phyloP scores from a whole-genome alignment of 495 filamentous ascomycete genomes.

The Penicillium paradoxum region DNA sequence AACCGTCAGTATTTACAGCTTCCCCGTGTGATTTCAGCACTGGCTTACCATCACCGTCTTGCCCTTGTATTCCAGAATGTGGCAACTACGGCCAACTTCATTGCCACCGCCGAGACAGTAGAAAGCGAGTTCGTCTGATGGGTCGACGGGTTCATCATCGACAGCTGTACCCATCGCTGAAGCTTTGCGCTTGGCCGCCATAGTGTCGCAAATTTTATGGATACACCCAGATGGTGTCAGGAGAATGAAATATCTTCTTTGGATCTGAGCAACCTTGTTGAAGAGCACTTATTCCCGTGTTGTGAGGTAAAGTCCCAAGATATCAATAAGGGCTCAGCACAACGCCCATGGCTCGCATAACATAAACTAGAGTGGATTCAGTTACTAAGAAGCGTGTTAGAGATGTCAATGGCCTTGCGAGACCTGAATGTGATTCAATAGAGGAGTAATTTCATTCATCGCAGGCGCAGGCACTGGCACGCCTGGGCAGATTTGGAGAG shows the following conservation, averaged over 20 bases:
- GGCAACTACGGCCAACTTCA: conserved; percentile 94
- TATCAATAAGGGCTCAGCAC: conserved; percentile 1
- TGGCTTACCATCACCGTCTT: conserved; percentile 92
- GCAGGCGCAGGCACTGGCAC: neutral
- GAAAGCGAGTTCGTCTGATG: conserved; percentile 86
- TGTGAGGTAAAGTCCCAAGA: conserved; percentile 1
- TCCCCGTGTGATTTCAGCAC: neutral
- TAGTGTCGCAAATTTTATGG: conserved; percentile 23
- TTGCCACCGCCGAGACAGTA: conserved; percentile 91
- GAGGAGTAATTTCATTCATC: neutral
- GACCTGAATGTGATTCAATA: neutral
- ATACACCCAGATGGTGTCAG: neutral
- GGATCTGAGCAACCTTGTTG: neutral
- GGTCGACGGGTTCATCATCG: conserved; percentile 67
- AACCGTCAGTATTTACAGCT: conserved; percentile 16
- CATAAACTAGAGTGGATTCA: neutral
- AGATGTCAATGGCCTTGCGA: neutral
- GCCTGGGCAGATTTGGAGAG: conserved; percentile 7
- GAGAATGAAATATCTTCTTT: neutral
- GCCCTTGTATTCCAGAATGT: conserved; percentile 97
- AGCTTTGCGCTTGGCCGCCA: conserved; percentile 75
- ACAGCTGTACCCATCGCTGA: conserved; percentile 55
- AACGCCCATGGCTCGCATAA: conserved; percentile 4
- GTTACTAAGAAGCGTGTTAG: neutral
- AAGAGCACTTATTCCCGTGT: conserved; percentile 8